Conservation (phyloP, 2,329 filamentous ascomycete genomes). For the Mycosphaerella sp. region DNA sequence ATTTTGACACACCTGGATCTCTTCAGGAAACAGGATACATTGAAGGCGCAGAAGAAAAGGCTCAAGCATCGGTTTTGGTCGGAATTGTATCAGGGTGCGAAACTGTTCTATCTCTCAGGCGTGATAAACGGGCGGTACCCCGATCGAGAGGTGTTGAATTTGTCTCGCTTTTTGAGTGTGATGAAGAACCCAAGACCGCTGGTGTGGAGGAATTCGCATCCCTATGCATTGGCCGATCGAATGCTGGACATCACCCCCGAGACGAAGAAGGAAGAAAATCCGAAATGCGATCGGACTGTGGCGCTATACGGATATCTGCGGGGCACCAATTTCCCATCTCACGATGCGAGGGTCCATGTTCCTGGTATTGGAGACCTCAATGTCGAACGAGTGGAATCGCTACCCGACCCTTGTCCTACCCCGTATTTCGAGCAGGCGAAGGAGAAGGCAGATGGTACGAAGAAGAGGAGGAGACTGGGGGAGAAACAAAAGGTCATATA, state of each 20-base stretch:
- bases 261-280: conserved; percentile 78
- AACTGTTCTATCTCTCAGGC: conserved; percentile 93
- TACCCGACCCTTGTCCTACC: conserved; percentile 93
- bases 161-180: conserved; percentile 89
- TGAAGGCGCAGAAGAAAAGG: conserved; percentile 92
- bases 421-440: conserved; percentile 82
- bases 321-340: conserved; percentile 85
- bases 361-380: conserved; percentile 87
- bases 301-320: conserved; percentile 89
- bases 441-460: conserved; percentile 78
- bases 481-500: conserved; percentile 97
- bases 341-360: conserved; percentile 82
- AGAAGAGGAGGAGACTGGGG: conserved; percentile 70
- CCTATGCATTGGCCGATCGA: conserved; percentile 87
- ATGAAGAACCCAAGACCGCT: conserved; percentile 99
- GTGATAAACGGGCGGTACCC: conserved; percentile 96
- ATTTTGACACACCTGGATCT: conserved; percentile 94
- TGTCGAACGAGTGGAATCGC: conserved; percentile 72
- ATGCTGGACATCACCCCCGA: conserved; percentile 95
- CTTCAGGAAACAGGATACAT: conserved; percentile 85
- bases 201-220: conserved; percentile 93
- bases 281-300: conserved; percentile 84
- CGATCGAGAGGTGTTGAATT: conserved; percentile 90
- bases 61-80: conserved; percentile 96
- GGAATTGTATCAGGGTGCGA: conserved; percentile 92